A percentile compares a stretch with the other conserved stretches of the same genome.
Evolutionary conservation across 768 basidiomycete species (phyloP).

Genomic region (Collybia sordida): DNA sequence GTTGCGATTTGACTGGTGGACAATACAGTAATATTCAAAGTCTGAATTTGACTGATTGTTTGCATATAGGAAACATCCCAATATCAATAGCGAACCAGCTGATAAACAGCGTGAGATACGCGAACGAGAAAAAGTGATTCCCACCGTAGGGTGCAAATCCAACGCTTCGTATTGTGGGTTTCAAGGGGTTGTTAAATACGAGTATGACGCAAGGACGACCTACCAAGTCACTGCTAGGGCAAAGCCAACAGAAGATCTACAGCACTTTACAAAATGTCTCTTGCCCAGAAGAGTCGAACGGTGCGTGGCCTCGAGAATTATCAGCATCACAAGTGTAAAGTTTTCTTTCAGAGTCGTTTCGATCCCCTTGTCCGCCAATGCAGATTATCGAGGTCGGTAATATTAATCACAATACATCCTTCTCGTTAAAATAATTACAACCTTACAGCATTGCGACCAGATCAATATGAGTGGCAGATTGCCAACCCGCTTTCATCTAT

Average conservation of each 20-base stretch:
- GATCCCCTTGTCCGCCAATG: conserved; percentile 53
- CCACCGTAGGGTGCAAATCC: conserved; percentile 35
- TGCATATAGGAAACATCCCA: conserved; percentile 35
- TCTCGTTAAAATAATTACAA: too few relatives aligned
- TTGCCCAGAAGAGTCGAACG: conserved; percentile 53
- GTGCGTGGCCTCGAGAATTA: conserved; percentile 32
- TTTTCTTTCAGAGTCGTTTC: conserved; percentile 46
- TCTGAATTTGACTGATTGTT: neutral
- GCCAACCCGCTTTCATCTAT: conserved; percentile 58
- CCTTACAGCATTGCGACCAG: conserved; percentile 38
- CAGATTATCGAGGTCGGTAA: conserved; percentile 64
- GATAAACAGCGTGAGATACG: conserved; percentile 17
- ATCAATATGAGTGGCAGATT: conserved; percentile 59
- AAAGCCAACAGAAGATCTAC: conserved; percentile 48
- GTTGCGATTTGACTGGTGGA: conserved; percentile 72
- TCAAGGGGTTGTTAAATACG: conserved; percentile 29
- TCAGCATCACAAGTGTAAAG: neutral
- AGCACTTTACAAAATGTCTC: conserved; percentile 66
- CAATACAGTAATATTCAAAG: conserved; percentile 1
- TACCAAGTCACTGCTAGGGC: conserved; percentile 50
- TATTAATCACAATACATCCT: neutral
- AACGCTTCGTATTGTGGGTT: conserved; percentile 35
- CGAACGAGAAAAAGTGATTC: conserved; percentile 22
- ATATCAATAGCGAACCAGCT: conserved; percentile 10
- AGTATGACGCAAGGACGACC: conserved; percentile 32